Base-by-base conservation (phyloP, 352 stramenopile species). In the Pythium graminicola region DNA sequence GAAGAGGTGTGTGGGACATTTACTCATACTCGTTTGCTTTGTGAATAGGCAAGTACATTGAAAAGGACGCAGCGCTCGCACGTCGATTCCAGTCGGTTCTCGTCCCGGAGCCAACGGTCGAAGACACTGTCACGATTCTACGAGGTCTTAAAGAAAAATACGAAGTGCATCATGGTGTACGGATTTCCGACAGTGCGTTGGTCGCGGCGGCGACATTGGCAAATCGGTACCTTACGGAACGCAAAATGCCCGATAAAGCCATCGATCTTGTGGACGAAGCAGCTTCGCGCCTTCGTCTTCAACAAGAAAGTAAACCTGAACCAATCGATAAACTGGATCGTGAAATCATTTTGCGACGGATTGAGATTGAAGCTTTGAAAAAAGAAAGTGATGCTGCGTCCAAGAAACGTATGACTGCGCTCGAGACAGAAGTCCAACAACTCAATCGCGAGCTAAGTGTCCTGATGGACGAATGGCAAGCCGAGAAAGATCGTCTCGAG, bases 41-140 rank as follows among this genome's bases (percentile, higher is more conserved):
- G 16, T 42, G 36, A 23, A 17, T 42, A 42, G 36, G 36, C 6
- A 73, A 98, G 62, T 85, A 99, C 61, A 96, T 99, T 47, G 95
- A 99, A 68, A 99, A 99, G 66, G 97, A 99, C 71, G 81, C 89
- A 19, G 96, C 96, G 1, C 97, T 99, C 40, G 96, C 98, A 57
- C 74, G 96, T 28, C 88, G 97, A 27, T 99, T 99, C 67, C 97
- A 99, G 69, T 85, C 97, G 50, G 93, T 99, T 2, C 48, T 85
- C 4, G 93, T 99, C 13, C 81, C 80, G 27, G 96, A 99, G 47
- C 96, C 96, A 5, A 89, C 69, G 6, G 92, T 99, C 0, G 71
- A 96, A 32, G 88, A 97, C 48, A 99, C 95, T 0, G 84, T 99
- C 39, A 93, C 71, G 28, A 99, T 99, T 62, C 64, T 99, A 7